Evolutionary conservation across 768 basidiomycete genomes (phyloP), one percentile per base, ranked within the genome.

Genomic region (Podaxis sp.): DNA sequence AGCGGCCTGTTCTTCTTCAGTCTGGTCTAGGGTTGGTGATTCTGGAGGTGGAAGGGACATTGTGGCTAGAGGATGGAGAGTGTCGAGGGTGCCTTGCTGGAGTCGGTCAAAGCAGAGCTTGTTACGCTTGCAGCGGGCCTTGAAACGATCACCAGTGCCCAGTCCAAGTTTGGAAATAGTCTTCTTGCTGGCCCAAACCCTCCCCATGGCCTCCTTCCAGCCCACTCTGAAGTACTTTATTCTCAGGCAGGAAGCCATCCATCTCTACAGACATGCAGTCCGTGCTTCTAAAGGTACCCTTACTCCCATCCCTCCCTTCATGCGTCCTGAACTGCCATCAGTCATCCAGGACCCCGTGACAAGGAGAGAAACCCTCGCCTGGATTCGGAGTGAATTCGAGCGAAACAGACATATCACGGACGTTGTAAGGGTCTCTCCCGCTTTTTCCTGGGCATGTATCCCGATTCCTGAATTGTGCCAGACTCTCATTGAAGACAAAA

Each of bases 321-420:
- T 36, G n/a, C 22, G 28, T 37, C 15, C 55, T 56, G 59, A 64
- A 50, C 24, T 55, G 58, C 48, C 44, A 40, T 38, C 66, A 92
- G 91, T 72, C 46, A 87, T 93, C 55, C 84, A 84, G 38, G 83
- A 92, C 74, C 79, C 79, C 57, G 70, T 71, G 62, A 79, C 87
- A 30, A 82, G 91, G 63, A 73, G 74, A 63, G 90, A 93, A 68
- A 90, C 90, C 0, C 73, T 91, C 6, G 69, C 72, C 22, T 93
- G 91, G 89, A 84, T 93, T 72, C 86, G 91, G 30, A 69, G 75
- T 54, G 90, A 92, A 73, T 84, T 93, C 66, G 87, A 91, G 69
- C 77, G 85, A 63, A 87, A 85, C 67, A 80, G 73, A 63, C 71
- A 86, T 68, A 69, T 90, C 44, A 71, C 78, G 11, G 87, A 92